phyloP scores from a whole-genome alignment of 495 filamentous ascomycete genomes.

The Umbilicaria muhlenbergii region DNA sequence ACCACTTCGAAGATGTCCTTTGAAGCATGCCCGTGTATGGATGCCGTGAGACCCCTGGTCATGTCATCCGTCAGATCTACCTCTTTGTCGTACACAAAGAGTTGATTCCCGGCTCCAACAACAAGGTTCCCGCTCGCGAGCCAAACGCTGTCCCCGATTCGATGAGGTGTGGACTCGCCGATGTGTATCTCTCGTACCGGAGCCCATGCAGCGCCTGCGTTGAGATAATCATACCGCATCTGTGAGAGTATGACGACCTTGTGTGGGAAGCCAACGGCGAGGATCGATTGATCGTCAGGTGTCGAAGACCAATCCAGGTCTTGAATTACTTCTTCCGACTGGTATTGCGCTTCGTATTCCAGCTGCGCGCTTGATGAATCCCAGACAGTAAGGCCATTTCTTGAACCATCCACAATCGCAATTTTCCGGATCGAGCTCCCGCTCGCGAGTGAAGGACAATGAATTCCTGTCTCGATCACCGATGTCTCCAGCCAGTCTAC shows the following conservation, averaged over 20 bases:
- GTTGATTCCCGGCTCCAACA: constrained; percentile 79
- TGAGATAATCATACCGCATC: constrained; percentile 85
- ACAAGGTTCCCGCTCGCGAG: constrained; percentile 67
- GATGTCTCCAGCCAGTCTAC: constrained; percentile 78
- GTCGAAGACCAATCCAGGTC: constrained; percentile 95
- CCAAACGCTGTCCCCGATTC: constrained; percentile 89
- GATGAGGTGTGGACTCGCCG: constrained; percentile 70
- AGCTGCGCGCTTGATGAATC: constrained; percentile 68
- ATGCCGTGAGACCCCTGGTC: constrained; percentile 46
- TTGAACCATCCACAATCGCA: constrained; percentile 57
- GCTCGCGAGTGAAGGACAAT: constrained; percentile 60
- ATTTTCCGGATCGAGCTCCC: constrained; percentile 79
- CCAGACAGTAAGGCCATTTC: constrained; percentile 82
- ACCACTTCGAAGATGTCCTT: constrained; percentile 68
- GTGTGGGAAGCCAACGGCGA: constrained; percentile 82
- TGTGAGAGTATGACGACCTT: constrained; percentile 75
- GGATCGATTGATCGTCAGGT: constrained; percentile 76
- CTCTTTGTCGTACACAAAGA: constrained; percentile 72
- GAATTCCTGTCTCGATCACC: constrained; percentile 65
- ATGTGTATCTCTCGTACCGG: constrained; percentile 69
- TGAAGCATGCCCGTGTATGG: constrained; percentile 29
- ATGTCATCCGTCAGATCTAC: constrained; percentile 49
- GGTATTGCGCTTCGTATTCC: constrained; percentile 64
- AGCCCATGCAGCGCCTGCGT: constrained; percentile 82
- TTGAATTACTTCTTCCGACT: constrained; percentile 55